Evolutionary conservation across 345 rosid species (phyloP).

Genomic region (Durio zibethinus): DNA sequence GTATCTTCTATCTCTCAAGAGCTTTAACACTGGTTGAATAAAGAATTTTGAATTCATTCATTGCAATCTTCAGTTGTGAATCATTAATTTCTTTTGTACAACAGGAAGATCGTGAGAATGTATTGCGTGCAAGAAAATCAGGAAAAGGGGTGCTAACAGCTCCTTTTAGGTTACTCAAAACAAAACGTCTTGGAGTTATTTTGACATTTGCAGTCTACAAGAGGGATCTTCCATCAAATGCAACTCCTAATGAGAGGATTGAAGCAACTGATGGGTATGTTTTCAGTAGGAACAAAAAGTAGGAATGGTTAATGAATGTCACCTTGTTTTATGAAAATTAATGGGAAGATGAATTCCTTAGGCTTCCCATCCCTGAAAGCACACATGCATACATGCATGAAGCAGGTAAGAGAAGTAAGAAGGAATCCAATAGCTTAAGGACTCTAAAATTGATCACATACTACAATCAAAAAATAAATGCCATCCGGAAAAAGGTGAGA

Average conservation of each 20-base stretch:
- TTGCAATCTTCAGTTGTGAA: slow-evolving; percentile 3
- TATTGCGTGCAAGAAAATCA: slow-evolving; percentile 76
- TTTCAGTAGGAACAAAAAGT: slow-evolving; percentile 11
- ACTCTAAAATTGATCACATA: background rate
- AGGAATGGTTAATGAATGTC: background rate
- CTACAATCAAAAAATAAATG: background rate
- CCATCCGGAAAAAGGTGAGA: background rate
- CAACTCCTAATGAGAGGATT: slow-evolving; percentile 74
- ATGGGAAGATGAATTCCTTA: background rate
- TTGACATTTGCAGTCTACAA: slow-evolving; percentile 92
- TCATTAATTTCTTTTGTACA: slow-evolving; percentile 12
- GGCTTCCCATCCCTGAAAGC: background rate
- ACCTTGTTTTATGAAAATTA: slow-evolving; percentile 3
- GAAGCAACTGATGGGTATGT: slow-evolving; percentile 85
- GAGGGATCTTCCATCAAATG: slow-evolving; percentile 73
- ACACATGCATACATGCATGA: background rate
- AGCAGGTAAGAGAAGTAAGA: background rate
- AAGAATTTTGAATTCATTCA: background rate
- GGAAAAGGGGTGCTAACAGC: slow-evolving; percentile 97
- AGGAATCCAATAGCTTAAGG: background rate
- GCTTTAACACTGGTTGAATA: background rate
- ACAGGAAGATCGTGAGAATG: slow-evolving; percentile 95
- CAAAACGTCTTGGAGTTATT: slow-evolving; percentile 92
- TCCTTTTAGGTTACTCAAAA: slow-evolving; percentile 83
- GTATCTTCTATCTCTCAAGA: background rate